A percentile compares a stretch with the other conserved stretches of the same genome.
Evolutionary conservation across 169 alveolate genomes (phyloP).

Genomic region (Plasmodium vivax): DNA sequence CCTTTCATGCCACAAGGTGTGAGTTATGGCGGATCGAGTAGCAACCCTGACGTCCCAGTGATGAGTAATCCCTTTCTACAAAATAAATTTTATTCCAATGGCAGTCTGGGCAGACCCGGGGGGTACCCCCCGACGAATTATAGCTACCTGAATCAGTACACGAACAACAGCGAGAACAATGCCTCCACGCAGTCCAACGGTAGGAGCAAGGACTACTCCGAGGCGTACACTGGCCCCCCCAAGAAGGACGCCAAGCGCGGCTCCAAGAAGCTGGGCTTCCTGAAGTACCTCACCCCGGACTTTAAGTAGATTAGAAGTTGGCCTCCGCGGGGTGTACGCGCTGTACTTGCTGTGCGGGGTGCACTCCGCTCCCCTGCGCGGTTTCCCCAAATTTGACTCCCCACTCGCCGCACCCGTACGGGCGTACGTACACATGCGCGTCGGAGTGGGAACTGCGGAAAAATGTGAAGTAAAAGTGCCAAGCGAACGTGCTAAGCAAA

Average conservation of each 20-base stretch:
- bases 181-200: slow-evolving; percentile 1
- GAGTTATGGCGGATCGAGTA: slow-evolving; percentile 19
- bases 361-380: not conserved
- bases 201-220: slow-evolving; percentile 38
- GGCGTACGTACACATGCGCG: not conserved
- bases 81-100: slow-evolving; percentile 9
- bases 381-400: not conserved
- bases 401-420: not conserved
- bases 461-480: not conserved
- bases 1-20: slow-evolving; percentile 28
- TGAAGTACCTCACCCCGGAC: slow-evolving; percentile 40
- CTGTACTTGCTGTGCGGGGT: not conserved
- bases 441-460: not conserved
- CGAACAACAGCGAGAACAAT: slow-evolving; percentile 2
- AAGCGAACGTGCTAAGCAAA: not conserved
- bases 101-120: not conserved
- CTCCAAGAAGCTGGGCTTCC: slow-evolving; percentile 46
- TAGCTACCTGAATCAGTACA: not conserved
- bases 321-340: not conserved
- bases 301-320: slow-evolving; percentile 14
- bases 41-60: not conserved
- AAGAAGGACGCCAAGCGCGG: slow-evolving; percentile 18
- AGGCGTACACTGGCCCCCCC: not conserved
- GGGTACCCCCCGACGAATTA: slow-evolving; percentile 10
- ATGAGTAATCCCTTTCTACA: slow-evolving; percentile 7